phyloP scores from a whole-genome alignment of 176 grass and related monocot genomes.

The Bothriochloa decipiens region DNA sequence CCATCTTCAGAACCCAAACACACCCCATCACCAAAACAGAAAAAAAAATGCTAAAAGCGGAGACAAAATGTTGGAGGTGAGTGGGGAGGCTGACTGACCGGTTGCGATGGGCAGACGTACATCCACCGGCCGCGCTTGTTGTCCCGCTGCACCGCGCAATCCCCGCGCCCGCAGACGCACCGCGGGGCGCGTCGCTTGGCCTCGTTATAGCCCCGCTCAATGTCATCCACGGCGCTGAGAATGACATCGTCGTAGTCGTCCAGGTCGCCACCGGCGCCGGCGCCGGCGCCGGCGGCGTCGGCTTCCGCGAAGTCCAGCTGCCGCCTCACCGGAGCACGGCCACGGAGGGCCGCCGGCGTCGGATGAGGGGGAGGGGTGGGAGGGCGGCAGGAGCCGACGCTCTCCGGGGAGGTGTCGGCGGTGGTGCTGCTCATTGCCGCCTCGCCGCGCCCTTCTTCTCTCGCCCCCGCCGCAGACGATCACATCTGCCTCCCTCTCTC shows the following conservation, averaged over 20 bases:
- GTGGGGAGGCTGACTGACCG: slow-evolving; percentile 41
- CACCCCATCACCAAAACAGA: background rate
- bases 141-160: slow-evolving; percentile 8
- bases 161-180: slow-evolving; percentile 46
- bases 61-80: background rate
- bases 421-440: slow-evolving; percentile 36
- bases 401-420: slow-evolving; percentile 32
- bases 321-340: slow-evolving; percentile 30
- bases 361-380: background rate
- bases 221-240: slow-evolving; percentile 9
- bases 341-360: background rate
- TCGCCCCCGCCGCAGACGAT: background rate
- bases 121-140: background rate
- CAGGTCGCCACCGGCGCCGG: slow-evolving; percentile 12
- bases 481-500: background rate
- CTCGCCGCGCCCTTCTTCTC: background rate
- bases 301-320: slow-evolving; percentile 38
- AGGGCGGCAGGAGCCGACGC: slow-evolving; percentile 42
- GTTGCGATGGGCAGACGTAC: slow-evolving; percentile 41
- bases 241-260: background rate
- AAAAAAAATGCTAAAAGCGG: background rate
- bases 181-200: background rate
- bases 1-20: no score
- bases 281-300: background rate
- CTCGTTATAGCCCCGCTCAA: slow-evolving; percentile 28